phyloP scores from a whole-genome alignment of 1,139 yeast genomes.

The Pichia sp. region DNA sequence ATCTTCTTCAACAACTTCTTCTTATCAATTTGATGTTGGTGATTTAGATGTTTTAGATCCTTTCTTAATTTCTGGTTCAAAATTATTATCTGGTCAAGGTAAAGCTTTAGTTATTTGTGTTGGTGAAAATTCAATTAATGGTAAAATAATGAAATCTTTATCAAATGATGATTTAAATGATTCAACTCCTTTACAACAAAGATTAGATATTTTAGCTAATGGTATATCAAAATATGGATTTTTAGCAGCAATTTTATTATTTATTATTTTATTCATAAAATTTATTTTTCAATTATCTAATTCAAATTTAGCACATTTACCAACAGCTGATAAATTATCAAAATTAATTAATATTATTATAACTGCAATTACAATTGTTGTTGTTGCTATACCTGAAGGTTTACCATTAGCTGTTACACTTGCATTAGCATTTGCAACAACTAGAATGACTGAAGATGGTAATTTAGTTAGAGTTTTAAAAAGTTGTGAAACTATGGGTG shows the following conservation, averaged over 20 bases:
- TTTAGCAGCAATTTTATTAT: slow-evolving; percentile 72
- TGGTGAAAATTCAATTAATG: slow-evolving; percentile 83
- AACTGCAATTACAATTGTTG: slow-evolving; percentile 86
- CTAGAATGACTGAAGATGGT: slow-evolving; percentile 95
- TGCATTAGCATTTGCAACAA: slow-evolving; percentile 95
- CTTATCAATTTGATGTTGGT: slow-evolving; percentile 46
- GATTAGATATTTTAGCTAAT: slow-evolving; percentile 78
- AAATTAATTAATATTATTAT: slow-evolving; percentile 79
- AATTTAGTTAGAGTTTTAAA: slow-evolving; percentile 89
- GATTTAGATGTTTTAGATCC: slow-evolving; percentile 52
- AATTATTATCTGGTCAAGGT: slow-evolving; percentile 81
- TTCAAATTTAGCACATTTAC: slow-evolving; percentile 36
- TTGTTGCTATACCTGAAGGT: slow-evolving; percentile 98
- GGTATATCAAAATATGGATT: slow-evolving; percentile 93
- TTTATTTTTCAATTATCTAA: slow-evolving; percentile 56
- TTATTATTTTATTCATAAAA: slow-evolving; percentile 71
- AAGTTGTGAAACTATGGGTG: slow-evolving; percentile 98
- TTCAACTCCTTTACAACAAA: slow-evolving; percentile 80
- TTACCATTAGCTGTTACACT: slow-evolving; percentile 93
- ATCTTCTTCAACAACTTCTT: slow-evolving; percentile 18
- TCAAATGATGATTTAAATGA: slow-evolving; percentile 50
- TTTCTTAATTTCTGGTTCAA: slow-evolving; percentile 86
- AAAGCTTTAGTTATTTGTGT: slow-evolving; percentile 83
- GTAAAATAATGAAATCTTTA: slow-evolving; percentile 81
- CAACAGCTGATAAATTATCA: slow-evolving; percentile 75